phyloP scores from a whole-genome alignment of 2,329 filamentous ascomycete species.

The Fusarium mexicanum region DNA sequence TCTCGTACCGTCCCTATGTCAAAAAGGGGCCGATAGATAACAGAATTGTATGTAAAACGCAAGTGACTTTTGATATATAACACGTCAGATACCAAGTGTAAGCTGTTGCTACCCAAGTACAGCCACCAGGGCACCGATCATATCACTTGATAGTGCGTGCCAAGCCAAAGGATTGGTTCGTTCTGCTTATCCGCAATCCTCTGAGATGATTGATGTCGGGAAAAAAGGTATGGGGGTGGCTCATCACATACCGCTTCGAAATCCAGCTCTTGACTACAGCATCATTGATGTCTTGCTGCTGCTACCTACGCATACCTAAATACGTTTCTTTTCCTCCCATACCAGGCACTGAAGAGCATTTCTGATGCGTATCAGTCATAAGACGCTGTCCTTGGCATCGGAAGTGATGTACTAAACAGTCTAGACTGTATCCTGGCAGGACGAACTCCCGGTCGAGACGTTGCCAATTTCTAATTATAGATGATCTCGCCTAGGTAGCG shows the following conservation, averaged over 20 bases:
- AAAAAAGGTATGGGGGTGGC: neutral
- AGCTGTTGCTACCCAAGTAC: neutral
- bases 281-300: neutral
- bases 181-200: neutral
- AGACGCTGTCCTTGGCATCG: slow-evolving; percentile 14
- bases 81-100: neutral
- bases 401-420: slow-evolving; percentile 8
- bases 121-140: neutral
- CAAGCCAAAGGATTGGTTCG: neutral
- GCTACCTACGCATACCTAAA: neutral
- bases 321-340: neutral
- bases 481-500: slow-evolving; percentile 19
- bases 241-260: slow-evolving; percentile 20
- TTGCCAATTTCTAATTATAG: slow-evolving; percentile 28
- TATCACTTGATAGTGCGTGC: neutral
- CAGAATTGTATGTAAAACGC: neutral
- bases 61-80: neutral
- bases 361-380: neutral
- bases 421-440: neutral
- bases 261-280: neutral
- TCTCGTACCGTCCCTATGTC: neutral
- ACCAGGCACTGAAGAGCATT: neutral
- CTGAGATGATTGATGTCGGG: neutral
- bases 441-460: neutral
- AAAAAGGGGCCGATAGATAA: neutral